Evolutionary conservation across 257 asterid species (phyloP).

Genomic region (Paulownia fortunei): DNA sequence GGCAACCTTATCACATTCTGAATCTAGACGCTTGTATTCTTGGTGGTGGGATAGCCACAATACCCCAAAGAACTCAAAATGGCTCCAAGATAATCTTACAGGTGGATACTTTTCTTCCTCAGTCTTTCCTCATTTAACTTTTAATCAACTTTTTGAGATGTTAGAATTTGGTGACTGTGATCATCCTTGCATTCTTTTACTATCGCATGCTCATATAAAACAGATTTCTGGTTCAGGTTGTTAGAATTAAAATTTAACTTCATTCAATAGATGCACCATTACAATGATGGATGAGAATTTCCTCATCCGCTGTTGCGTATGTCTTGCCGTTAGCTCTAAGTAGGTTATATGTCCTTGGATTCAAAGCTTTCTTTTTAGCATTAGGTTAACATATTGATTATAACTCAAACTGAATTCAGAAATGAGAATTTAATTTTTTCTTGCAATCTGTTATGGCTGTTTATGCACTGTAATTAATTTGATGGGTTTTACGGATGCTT

Average conservation of each 20-base stretch:
- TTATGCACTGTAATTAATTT: too few species aligned
- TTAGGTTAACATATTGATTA: too few species aligned
- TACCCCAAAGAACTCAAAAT: constrained; percentile 65
- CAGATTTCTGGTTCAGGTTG: background rate
- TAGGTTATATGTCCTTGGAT: too few species aligned
- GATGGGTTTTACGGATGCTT: too few species aligned
- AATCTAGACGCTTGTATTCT: constrained; percentile 72
- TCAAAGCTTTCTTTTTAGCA: too few species aligned
- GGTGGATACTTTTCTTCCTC: constrained; percentile 37
- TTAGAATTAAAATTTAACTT: background rate
- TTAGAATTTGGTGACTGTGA: background rate
- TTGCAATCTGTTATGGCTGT: too few species aligned
- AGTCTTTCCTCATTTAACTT: background rate
- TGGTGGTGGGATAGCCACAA: constrained; percentile 83
- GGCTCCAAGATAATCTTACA: constrained; percentile 68
- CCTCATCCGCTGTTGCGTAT: background rate
- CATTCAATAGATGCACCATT: too few species aligned
- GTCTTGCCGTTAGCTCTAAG: too few species aligned
- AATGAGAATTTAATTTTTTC: too few species aligned
- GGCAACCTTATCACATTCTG: constrained; percentile 71
- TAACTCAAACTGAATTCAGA: too few species aligned
- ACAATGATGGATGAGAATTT: too few species aligned
- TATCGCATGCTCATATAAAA: background rate
- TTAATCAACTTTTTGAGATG: background rate
- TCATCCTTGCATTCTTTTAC: constrained; percentile 1